Evolutionary conservation across 495 filamentous ascomycete genomes (phyloP).

Genomic region (Podospora australis): DNA sequence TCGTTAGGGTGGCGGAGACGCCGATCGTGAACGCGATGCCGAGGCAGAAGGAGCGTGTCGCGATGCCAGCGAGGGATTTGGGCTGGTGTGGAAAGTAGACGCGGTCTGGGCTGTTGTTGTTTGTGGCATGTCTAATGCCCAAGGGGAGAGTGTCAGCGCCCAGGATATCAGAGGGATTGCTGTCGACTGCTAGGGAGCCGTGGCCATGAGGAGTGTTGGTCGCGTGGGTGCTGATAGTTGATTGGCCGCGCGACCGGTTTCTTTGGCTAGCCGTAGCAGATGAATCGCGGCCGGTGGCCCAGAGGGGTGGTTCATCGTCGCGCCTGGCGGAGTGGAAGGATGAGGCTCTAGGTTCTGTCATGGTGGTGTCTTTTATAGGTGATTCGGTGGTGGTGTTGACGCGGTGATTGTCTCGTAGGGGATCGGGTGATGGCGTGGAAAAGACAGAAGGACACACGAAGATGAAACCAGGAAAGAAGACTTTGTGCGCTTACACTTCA

Average conservation of each 20-base stretch:
- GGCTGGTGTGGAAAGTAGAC: slow-evolving; percentile 48
- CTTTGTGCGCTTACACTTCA: slow-evolving; percentile 13
- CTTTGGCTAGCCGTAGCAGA: slow-evolving; percentile 40
- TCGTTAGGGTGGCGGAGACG: slow-evolving; percentile 32
- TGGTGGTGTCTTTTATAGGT: no score
- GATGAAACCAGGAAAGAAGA: background rate
- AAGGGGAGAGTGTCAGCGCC: no score
- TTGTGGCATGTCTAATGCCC: no score
- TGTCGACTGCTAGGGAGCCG: no score
- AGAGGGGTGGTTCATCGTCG: background rate
- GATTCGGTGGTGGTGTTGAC: background rate
- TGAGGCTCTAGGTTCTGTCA: background rate
- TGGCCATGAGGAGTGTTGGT: no score
- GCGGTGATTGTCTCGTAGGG: no score
- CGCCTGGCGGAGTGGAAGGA: background rate
- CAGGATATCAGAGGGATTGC: no score
- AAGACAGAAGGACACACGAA: background rate
- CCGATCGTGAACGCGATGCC: slow-evolving; percentile 43
- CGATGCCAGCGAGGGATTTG: slow-evolving; percentile 74
- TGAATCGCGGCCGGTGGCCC: slow-evolving; percentile 24
- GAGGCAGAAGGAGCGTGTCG: slow-evolving; percentile 56
- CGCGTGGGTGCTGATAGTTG: no score
- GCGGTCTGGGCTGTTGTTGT: slow-evolving; percentile 22
- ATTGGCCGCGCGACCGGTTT: no score
- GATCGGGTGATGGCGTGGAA: no score